These are phyloP conservation scores for Capsicum baccatum DNA, from an alignment of 257 asterid species.

Conservation along the genomic window DNA sequence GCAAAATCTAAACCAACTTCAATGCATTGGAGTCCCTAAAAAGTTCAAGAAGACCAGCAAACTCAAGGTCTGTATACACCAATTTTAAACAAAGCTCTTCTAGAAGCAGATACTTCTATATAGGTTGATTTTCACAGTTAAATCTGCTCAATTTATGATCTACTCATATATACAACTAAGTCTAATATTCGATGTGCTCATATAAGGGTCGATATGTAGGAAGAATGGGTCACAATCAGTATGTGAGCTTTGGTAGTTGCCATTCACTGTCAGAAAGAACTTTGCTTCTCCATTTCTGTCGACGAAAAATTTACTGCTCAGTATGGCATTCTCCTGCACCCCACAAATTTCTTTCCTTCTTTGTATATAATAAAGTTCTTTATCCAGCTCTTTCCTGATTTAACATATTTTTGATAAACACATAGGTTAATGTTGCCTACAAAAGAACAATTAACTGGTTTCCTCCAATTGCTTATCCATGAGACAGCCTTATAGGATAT, in stretches of 20 bases:
- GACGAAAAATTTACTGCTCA: not conserved
- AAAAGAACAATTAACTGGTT: slow-evolving; percentile 6
- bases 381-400: not conserved
- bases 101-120: not conserved
- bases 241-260: not conserved
- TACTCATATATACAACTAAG: not conserved
- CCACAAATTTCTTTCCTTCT: not conserved
- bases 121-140: slow-evolving; percentile 4
- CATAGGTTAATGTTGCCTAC: not conserved
- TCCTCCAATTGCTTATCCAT: slow-evolving; percentile 6
- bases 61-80: not conserved
- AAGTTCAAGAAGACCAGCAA: not conserved
- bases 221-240: not conserved
- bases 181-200: slow-evolving; percentile 10
- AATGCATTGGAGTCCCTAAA: not conserved
- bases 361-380: not conserved
- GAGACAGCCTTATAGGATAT: not conserved
- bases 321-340: not conserved
- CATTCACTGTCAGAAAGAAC: slow-evolving; percentile 19
- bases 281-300: slow-evolving; percentile 9
- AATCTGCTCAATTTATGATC: slow-evolving; percentile 14
- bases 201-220: not conserved
- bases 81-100: not conserved
- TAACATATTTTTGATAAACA: slow-evolving; percentile 1
- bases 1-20: slow-evolving; percentile 4